Evolutionary conservation across 495 filamentous ascomycete genomes (phyloP), one percentile per base, ranked within the genome.

Genomic region (Umbilicaria muhlenbergii): DNA sequence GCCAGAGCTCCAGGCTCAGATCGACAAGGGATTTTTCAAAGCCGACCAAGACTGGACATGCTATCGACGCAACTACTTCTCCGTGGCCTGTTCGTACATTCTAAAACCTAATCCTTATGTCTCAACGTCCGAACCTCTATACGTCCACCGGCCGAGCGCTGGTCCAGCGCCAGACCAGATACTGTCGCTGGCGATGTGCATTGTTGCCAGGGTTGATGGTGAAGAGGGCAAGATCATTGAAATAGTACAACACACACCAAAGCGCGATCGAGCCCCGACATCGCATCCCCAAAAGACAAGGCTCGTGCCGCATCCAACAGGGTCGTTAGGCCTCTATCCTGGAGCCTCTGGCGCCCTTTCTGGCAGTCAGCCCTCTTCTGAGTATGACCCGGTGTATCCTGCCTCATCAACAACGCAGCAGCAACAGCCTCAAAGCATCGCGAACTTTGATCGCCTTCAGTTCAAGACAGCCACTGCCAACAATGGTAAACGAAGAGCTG

Each of bases 401-500:
- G 24, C 24, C 5, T 28, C 24, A 10, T 28, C 24, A 28, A 28
- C 24, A 28, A 6, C 24, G 24, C 24, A 28, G 24, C 24, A 28
- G 8, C 56, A 59, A 21, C 52, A 58, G 19, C 44, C 11, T 58
- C 60, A 15, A 57, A 67, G 41, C 56, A 70, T 60, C 43, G 73
- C 76, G 41, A 83, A 81, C 1, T 96, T 95, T 55, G 88, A 95
- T 51, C 77, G 89, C 2, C 94, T 95, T 36, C 89, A 96, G 54
- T 96, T 96, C 69, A 93, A 94, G 57, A 83, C 83, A 41, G 91
- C 89, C 2, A 96, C 89, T 1, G 86, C 87, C 3, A 96, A 96
- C 64, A 96, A 96, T 48, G 89, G 89, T 17, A 94, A 94, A 56
- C 69, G 89, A 42, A 69, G 89, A 36, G 86, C 89, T 0, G 83